Conservation (phyloP, 495 filamentous ascomycete species). For the Aspergillus indologenus region DNA sequence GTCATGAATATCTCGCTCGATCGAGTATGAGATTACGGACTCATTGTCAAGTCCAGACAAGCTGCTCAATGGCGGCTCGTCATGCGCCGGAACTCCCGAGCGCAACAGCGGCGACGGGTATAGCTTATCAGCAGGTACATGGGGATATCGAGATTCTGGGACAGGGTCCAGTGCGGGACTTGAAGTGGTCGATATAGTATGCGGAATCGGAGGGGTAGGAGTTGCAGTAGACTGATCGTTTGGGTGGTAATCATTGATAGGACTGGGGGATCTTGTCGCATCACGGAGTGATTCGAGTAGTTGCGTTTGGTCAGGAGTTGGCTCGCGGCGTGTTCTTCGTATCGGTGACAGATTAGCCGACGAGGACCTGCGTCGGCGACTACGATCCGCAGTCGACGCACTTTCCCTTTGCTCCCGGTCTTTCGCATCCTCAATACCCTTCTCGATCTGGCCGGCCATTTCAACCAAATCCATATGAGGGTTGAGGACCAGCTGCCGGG, state of each 20-base stretch:
- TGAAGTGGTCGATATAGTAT: constrained; percentile 35
- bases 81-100: constrained; percentile 12
- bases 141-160: constrained; percentile 20
- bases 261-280: constrained; percentile 23
- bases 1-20: constrained; percentile 45
- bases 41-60: constrained; percentile 34
- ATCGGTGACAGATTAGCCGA: constrained; percentile 17
- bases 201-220: constrained; percentile 38
- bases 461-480: constrained; percentile 22
- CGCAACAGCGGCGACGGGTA: constrained; percentile 37
- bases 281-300: constrained; percentile 32
- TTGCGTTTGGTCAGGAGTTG: constrained; percentile 44
- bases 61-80: constrained; percentile 15
- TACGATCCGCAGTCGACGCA: constrained; percentile 7
- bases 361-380: constrained; percentile 13
- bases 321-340: constrained; percentile 30
- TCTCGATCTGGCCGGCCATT: constrained; percentile 28
- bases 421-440: constrained; percentile 23
- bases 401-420: constrained; percentile 20
- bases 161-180: constrained; percentile 25
- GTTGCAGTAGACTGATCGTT: constrained; percentile 32
- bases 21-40: constrained; percentile 35
- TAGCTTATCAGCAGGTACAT: constrained; percentile 24
- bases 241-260: constrained; percentile 7
- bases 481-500: constrained; percentile 20